phyloP scores from a whole-genome alignment of 495 filamentous ascomycete genomes.

The Penicillium paradoxum region DNA sequence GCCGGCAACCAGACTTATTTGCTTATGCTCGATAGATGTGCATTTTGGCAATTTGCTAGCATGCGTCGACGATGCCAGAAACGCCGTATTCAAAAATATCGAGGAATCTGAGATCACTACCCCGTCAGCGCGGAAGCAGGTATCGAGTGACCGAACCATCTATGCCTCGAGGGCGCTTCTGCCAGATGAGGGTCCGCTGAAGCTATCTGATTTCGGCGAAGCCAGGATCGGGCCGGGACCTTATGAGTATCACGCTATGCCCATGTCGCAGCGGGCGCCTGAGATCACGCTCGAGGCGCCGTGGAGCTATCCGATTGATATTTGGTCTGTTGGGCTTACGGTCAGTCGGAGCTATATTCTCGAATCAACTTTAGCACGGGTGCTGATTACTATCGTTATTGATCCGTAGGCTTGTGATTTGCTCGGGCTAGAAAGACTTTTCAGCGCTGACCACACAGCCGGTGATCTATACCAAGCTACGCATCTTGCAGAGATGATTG shows the following conservation, averaged over 20 bases:
- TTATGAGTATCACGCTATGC: conserved; percentile 33
- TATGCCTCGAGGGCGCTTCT: conserved; percentile 12
- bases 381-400: too few relatives aligned
- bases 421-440: conserved; percentile 39
- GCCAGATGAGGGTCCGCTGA: background rate
- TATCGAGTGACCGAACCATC: conserved; percentile 34
- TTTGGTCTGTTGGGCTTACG: conserved; percentile 47
- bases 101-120: conserved; percentile 25
- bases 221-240: conserved; percentile 26
- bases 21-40: conserved; percentile 25
- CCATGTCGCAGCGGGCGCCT: conserved; percentile 36
- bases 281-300: conserved; percentile 31
- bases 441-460: conserved; percentile 28
- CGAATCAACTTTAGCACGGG: too few relatives aligned
- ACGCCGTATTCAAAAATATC: conserved; percentile 4
- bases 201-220: conserved; percentile 26
- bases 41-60: conserved; percentile 28
- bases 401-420: conserved; percentile 43
- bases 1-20: background rate
- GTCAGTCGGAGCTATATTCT: too few relatives aligned
- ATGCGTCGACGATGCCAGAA: conserved; percentile 16
- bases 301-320: conserved; percentile 45
- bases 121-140: conserved; percentile 31
- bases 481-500: conserved; percentile 39
- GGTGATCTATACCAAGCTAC: conserved; percentile 35